Evolutionary conservation across 495 filamentous ascomycete species (phyloP).

Genomic region (Aspergillus sparsus): DNA sequence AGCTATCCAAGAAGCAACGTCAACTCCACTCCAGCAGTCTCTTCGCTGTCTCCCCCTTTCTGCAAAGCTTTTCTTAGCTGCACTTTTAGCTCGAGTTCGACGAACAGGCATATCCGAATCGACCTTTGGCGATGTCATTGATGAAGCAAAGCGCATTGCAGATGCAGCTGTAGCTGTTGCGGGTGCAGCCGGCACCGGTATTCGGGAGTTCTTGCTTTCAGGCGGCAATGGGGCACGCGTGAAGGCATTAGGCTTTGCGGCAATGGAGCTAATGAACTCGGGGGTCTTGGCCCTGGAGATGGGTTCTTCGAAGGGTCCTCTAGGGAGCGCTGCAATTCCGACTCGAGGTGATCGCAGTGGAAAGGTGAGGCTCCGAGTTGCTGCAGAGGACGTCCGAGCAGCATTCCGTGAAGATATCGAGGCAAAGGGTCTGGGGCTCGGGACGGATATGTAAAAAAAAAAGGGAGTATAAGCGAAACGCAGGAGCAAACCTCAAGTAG

Average conservation of each 20-base stretch:
- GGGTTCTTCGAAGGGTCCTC: constrained; percentile 32
- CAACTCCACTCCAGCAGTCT: constrained; percentile 85
- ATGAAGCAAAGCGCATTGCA: constrained; percentile 81
- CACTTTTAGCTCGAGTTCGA: constrained; percentile 73
- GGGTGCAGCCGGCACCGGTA: constrained; percentile 39
- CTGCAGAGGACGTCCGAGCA: constrained; percentile 83
- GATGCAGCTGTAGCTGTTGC: constrained; percentile 51
- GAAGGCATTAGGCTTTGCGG: constrained; percentile 67
- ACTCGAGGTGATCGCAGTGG: constrained; percentile 79
- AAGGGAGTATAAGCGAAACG: neutral
- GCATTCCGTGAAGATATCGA: constrained; percentile 89
- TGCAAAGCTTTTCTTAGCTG: constrained; percentile 81
- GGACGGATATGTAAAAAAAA: constrained; percentile 36
- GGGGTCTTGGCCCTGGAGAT: constrained; percentile 83
- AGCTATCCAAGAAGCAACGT: constrained; percentile 93
- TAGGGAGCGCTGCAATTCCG: constrained; percentile 39
- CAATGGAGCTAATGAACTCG: constrained; percentile 79
- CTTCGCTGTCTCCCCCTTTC: constrained; percentile 78
- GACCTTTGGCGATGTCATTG: constrained; percentile 84
- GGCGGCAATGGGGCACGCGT: constrained; percentile 55
- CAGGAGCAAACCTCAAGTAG: neutral
- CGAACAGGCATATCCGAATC: constrained; percentile 85
- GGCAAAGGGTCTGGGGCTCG: constrained; percentile 68
- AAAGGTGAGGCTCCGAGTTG: constrained; percentile 80
- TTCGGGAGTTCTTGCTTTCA: constrained; percentile 48